phyloP scores from a whole-genome alignment of 1,284 basidiomycete species.

The Sanghuangporus baumii region DNA sequence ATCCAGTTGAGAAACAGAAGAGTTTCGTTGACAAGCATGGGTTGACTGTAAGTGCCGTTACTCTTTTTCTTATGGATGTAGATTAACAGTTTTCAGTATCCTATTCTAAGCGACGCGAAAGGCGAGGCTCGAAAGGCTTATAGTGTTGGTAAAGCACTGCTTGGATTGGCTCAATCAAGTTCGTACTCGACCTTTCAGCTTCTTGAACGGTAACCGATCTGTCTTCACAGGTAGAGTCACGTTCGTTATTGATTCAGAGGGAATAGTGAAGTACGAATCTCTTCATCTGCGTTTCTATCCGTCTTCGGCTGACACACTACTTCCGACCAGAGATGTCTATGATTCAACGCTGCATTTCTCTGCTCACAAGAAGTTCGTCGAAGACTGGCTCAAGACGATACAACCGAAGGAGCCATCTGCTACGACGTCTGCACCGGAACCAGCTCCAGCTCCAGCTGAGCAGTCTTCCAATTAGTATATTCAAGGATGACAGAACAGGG shows the following conservation, averaged over 20 bases:
- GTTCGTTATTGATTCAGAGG: conserved; percentile 68
- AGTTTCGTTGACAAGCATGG: conserved; percentile 67
- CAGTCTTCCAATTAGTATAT: not conserved
- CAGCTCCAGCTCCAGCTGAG: not conserved
- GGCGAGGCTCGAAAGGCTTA: conserved; percentile 60
- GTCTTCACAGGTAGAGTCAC: conserved; percentile 50
- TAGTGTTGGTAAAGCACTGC: conserved; percentile 53
- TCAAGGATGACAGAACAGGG: not conserved
- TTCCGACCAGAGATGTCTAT: conserved; percentile 39
- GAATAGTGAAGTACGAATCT: conserved; percentile 47
- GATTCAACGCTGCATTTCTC: conserved; percentile 54
- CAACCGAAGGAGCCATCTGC: not conserved
- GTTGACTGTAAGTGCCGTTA: conserved; percentile 44
- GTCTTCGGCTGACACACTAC: not conserved
- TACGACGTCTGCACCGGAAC: not conserved
- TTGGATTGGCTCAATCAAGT: conserved; percentile 51
- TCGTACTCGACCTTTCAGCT: not conserved
- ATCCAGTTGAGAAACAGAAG: conserved; percentile 66
- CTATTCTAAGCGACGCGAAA: conserved; percentile 64
- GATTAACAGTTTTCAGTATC: conserved; percentile 42
- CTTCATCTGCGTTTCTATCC: conserved; percentile 17
- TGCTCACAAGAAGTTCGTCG: conserved; percentile 63
- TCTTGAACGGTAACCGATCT: not conserved
- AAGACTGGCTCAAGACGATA: conserved; percentile 42
- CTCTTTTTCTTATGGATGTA: not conserved